Evolutionary conservation across 2,329 filamentous ascomycete genomes (phyloP), one percentile per base, ranked within the genome.

Genomic region (Spiromastix sp.): DNA sequence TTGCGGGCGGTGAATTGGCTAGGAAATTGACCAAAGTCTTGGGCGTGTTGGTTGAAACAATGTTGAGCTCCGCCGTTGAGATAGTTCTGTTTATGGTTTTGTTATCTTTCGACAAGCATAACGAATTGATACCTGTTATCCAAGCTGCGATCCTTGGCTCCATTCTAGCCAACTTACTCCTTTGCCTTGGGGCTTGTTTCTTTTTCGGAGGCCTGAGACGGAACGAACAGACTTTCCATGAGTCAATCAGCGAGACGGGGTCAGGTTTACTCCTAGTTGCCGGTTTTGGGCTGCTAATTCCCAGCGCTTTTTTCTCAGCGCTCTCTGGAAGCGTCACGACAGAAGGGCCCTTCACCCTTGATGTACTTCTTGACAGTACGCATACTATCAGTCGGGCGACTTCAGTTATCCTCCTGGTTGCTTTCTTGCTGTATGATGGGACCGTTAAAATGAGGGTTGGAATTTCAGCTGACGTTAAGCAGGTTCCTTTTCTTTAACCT

Each of bases 131-230:
- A 40, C 67, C 71, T n/a, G 81, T 91, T 46, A 84, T 93, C 47
- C 76, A 85, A 51, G 83, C 83, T 35, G 85, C 85, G 17, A 87
- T 93, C 37, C 63, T 93, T 0, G 85, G 85, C 22, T 89, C 83
- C 0, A 81, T 93, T 29, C 58, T 93, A 21, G 84, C 85, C 9
- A 93, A 85, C 20, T 72, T 91, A 61, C 61, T 93, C 29, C 67
- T 93, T 1, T 93, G 85, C 47, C 60, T 93, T 17, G 85, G 85
- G 0, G 51, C 79, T 34, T 91, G 84, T 55, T 93, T 93, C 64
- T 75, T 89, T 42, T 71, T 77, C 15, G 83, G 83, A 26, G 85
- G 85, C 6, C 45, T 89, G 22, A 66, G 68, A 36, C 73, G 78
- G 20, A 68, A 81, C 4, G 74, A 81, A 45, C 59, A 85, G 46